Percentiles rank a stretch among this genome's conserved stretches.
Evolutionary conservation across 306 rosid species (phyloP).

Genomic region (Cucurbita pepo): DNA sequence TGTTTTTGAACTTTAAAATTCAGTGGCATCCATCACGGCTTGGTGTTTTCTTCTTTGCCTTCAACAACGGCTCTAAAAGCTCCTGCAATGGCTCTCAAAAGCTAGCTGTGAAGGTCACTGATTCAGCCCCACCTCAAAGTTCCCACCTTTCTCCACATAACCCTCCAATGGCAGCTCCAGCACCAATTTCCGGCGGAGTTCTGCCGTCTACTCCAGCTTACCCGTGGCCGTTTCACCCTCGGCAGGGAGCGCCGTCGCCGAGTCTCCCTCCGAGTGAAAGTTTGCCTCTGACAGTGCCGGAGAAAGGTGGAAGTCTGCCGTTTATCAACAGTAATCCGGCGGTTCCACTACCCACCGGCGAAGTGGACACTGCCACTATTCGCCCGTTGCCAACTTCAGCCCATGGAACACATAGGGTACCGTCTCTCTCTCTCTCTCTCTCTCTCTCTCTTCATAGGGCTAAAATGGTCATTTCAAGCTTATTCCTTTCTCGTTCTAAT

Average conservation of each 20-base stretch:
- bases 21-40: constrained; percentile 93
- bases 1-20: neutral
- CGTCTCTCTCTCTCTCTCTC: neutral
- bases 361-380: constrained; percentile 90
- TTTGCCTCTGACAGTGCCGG: constrained; percentile 35
- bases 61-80: constrained; percentile 46
- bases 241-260: constrained; percentile 29
- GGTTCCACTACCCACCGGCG: constrained; percentile 90
- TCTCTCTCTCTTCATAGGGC: neutral
- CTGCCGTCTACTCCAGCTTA: constrained; percentile 41
- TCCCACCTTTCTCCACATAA: constrained; percentile 22
- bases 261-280: constrained; percentile 25
- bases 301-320: constrained; percentile 47
- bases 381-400: constrained; percentile 58
- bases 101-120: constrained; percentile 52
- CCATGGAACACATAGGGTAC: constrained; percentile 12
- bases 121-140: constrained; percentile 10
- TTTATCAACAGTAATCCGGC: constrained; percentile 96
- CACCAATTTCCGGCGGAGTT: constrained; percentile 45
- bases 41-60: constrained; percentile 73
- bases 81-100: constrained; percentile 50
- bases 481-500: neutral
- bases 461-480: neutral
- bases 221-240: constrained; percentile 83
- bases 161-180: constrained; percentile 39